Conservation (phyloP, 129 eudicot genomes). For the Centaurea solstitialis region DNA sequence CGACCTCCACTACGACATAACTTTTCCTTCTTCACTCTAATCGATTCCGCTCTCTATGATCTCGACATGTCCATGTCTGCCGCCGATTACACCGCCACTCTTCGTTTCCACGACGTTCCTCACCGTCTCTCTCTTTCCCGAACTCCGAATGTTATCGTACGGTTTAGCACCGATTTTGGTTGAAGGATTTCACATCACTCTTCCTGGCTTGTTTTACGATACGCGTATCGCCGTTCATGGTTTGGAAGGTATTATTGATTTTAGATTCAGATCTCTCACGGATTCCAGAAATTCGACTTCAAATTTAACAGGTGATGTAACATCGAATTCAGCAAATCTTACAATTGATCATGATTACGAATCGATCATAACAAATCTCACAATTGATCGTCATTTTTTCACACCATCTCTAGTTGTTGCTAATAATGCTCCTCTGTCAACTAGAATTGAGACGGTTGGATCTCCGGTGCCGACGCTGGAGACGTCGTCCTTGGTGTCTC, state of each 20-base stretch:
- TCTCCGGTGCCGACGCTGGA: constrained; percentile 15
- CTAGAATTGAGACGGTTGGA: constrained; percentile 6
- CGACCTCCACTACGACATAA: constrained; percentile 42
- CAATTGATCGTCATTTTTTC: background rate
- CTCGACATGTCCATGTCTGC: constrained; percentile 51
- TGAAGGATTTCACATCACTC: constrained; percentile 36
- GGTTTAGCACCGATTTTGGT: constrained; percentile 33
- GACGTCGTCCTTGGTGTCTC: background rate
- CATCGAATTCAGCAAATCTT: too few species aligned
- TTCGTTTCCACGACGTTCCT: constrained; percentile 53
- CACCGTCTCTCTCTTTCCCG: constrained; percentile 37
- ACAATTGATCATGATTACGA: too few species aligned
- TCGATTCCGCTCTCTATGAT: constrained; percentile 44
- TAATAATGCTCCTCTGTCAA: background rate
- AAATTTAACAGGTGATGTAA: background rate
- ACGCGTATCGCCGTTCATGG: constrained; percentile 50
- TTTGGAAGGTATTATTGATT: constrained; percentile 39
- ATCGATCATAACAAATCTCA: too few species aligned
- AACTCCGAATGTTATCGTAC: constrained; percentile 43
- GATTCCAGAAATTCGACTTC: constrained; percentile 3
- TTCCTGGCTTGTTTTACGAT: constrained; percentile 46
- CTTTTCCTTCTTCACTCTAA: constrained; percentile 56
- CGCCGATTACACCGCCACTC: constrained; percentile 38
- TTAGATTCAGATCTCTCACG: constrained; percentile 21
- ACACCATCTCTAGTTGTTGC: background rate